These are phyloP conservation scores for Trichoderma sp. DNA, from an alignment of 2,329 filamentous ascomycete genomes.

Conservation along the genomic window DNA sequence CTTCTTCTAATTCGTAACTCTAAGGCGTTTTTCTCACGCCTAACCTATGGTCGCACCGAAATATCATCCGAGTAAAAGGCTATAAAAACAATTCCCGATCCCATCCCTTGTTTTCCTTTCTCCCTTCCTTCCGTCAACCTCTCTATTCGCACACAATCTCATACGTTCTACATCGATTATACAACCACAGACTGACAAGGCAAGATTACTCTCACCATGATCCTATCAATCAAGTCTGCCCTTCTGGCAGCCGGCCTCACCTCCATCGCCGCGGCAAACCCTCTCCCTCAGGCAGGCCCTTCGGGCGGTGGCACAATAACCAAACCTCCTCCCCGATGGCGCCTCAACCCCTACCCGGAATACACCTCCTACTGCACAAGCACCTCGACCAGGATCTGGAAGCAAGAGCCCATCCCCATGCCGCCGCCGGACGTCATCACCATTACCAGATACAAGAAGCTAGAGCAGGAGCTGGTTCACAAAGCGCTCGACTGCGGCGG, in stretches of 20 bases:
- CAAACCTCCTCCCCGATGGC: too few relatives aligned
- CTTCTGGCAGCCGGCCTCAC: background rate
- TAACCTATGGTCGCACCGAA: background rate
- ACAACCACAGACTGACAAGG: background rate
- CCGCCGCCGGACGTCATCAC: background rate
- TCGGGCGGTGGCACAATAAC: background rate
- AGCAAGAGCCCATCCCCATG: background rate
- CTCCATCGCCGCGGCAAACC: background rate
- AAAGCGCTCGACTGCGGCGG: slow-evolving; percentile 1
- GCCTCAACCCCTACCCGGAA: background rate
- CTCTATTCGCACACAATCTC: background rate
- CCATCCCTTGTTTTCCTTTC: background rate
- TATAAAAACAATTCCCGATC: background rate
- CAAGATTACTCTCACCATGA: background rate
- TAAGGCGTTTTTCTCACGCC: background rate
- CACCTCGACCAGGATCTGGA: background rate
- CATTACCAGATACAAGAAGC: background rate
- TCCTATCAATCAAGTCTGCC: background rate
- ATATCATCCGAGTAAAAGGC: background rate
- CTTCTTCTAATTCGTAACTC: background rate
- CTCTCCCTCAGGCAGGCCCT: background rate
- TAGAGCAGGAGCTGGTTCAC: background rate
- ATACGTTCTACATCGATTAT: background rate
- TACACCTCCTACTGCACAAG: background rate
- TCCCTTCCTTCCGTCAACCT: background rate